Percentiles rank a stretch among this genome's conserved stretches.
Evolutionary conservation across 2,329 filamentous ascomycete genomes (phyloP).

Genomic region (Coniochaeta sp.): DNA sequence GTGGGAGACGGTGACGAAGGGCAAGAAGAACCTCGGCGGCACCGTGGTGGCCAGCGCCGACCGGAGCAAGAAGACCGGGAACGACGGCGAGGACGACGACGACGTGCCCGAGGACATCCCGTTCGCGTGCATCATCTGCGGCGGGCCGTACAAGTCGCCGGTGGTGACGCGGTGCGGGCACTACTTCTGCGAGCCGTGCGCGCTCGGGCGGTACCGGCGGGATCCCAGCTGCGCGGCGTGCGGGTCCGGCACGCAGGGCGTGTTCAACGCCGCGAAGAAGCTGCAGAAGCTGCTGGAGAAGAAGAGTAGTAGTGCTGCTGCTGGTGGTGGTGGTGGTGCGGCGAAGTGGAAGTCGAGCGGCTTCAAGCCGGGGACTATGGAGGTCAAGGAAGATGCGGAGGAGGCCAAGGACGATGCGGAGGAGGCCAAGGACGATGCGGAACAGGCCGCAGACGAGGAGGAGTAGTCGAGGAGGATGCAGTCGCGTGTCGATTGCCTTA

Average conservation of each 20-base stretch:
- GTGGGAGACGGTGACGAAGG: slow-evolving; percentile 81
- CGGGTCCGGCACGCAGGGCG: slow-evolving; percentile 75
- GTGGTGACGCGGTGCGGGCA: slow-evolving; percentile 87
- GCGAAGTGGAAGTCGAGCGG: slow-evolving; percentile 42
- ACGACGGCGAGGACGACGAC: slow-evolving; percentile 42
- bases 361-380: slow-evolving; percentile 35
- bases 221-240: slow-evolving; percentile 84
- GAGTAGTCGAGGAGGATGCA: no score
- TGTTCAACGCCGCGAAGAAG: slow-evolving; percentile 83
- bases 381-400: slow-evolving; percentile 29
- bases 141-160: slow-evolving; percentile 68
- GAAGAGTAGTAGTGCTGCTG: slow-evolving; percentile 56
- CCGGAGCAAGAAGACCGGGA: slow-evolving; percentile 26
- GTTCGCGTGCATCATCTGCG: slow-evolving; percentile 84
- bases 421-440: neutral
- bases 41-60: slow-evolving; percentile 56
- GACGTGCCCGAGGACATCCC: slow-evolving; percentile 79
- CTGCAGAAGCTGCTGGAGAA: slow-evolving; percentile 72
- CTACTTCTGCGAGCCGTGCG: slow-evolving; percentile 92
- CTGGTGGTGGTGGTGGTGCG: slow-evolving; percentile 51
- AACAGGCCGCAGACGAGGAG: slow-evolving; percentile 4
- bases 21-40: slow-evolving; percentile 53
- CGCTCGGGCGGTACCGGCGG: slow-evolving; percentile 77
- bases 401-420: slow-evolving; percentile 1
- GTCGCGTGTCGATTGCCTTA: no score